Conservation (phyloP, 805 yeast species). For the Starmerella ratchasimensis region DNA sequence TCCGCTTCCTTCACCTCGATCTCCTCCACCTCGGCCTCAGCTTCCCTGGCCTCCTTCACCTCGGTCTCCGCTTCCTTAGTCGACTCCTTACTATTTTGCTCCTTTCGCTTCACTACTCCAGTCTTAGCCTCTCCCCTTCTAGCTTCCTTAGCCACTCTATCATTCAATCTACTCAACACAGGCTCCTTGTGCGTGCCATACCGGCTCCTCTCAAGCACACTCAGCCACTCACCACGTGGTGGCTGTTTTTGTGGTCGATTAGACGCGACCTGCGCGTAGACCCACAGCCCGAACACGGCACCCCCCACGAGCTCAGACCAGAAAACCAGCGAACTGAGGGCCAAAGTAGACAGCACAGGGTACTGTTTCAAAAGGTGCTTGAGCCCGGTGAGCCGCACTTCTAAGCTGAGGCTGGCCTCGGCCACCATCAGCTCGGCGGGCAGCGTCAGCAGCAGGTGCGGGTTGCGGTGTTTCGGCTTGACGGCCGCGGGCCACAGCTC, state of each 20-base stretch:
- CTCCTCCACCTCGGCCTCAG: too few species aligned
- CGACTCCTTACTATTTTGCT: too few species aligned
- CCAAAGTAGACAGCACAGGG: constrained; percentile 11
- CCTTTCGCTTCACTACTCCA: too few species aligned
- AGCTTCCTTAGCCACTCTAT: too few species aligned
- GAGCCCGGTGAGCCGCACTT: constrained; percentile 12
- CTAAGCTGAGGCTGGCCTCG: constrained; percentile 5
- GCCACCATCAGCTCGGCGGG: constrained; percentile 8
- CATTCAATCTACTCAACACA: too few species aligned
- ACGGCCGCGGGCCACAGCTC: constrained; percentile 16
- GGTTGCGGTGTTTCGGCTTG: constrained; percentile 2
- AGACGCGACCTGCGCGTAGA: background rate
- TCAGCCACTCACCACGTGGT: too few species aligned
- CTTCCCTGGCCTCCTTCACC: too few species aligned
- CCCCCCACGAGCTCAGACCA: constrained; percentile 9
- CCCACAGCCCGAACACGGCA: background rate
- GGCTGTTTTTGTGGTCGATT: background rate
- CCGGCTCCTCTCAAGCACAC: too few species aligned
- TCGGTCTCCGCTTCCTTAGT: too few species aligned
- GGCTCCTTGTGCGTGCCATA: too few species aligned
- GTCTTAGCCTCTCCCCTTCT: too few species aligned
- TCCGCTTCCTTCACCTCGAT: too few species aligned
- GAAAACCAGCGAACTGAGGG: constrained; percentile 9
- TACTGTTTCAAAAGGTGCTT: constrained; percentile 10
- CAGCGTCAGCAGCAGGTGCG: constrained; percentile 6